phyloP scores from a whole-genome alignment of 495 filamentous ascomycete species.

The Tuber magnatum region DNA sequence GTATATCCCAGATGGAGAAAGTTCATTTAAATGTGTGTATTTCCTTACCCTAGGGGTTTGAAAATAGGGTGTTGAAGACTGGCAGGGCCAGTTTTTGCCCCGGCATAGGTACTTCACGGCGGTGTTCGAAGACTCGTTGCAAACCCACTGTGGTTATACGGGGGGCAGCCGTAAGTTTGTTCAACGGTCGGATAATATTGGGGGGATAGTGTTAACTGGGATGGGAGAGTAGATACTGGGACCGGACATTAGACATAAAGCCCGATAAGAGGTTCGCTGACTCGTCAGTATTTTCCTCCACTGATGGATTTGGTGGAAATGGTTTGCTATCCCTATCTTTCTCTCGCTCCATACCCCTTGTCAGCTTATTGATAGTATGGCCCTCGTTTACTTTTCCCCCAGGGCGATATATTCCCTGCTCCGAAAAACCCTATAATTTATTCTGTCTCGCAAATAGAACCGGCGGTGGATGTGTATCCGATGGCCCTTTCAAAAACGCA shows the following conservation, averaged over 20 bases:
- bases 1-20: slow-evolving; percentile 57
- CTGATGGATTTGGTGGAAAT: slow-evolving; percentile 45
- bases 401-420: slow-evolving; percentile 44
- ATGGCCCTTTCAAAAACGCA: slow-evolving; percentile 45
- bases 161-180: slow-evolving; percentile 40
- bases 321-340: slow-evolving; percentile 24
- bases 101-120: slow-evolving; percentile 42
- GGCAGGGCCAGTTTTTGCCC: slow-evolving; percentile 44
- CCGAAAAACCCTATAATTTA: slow-evolving; percentile 13
- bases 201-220: background rate
- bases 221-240: slow-evolving; percentile 44
- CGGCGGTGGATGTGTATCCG: slow-evolving; percentile 39
- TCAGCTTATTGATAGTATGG: background rate
- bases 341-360: background rate
- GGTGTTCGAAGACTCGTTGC: slow-evolving; percentile 58
- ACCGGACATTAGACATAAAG: slow-evolving; percentile 43
- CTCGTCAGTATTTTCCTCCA: slow-evolving; percentile 41
- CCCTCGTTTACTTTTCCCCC: background rate
- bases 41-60: slow-evolving; percentile 56
- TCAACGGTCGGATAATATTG: background rate
- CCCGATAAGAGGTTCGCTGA: slow-evolving; percentile 29
- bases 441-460: slow-evolving; percentile 33
- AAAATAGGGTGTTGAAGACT: slow-evolving; percentile 44
- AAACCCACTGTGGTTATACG: slow-evolving; percentile 57
- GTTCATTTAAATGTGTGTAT: slow-evolving; percentile 59